These are phyloP conservation scores for Hyphopichia pseudoburtonii DNA, from an alignment of 1,139 yeast species.

Conservation along the genomic window DNA sequence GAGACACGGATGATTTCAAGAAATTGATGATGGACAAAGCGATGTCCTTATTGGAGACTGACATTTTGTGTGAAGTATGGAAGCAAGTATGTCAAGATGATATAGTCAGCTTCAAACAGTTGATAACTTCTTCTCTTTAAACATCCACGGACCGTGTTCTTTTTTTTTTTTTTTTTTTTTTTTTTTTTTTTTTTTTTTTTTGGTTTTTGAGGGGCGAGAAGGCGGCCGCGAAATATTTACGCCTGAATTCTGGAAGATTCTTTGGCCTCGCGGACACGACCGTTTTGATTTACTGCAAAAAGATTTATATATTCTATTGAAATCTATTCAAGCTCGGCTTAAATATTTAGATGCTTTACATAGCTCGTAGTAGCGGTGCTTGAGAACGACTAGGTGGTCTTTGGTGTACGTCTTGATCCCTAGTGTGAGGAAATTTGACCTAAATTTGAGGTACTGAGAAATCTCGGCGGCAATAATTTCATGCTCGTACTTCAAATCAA, in stretches of 20 bases:
- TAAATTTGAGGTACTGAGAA: slow-evolving; percentile 55
- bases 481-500: slow-evolving; percentile 48
- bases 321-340: no score
- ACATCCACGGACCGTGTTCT: slow-evolving; percentile 5
- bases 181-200: not conserved
- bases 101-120: slow-evolving; percentile 2
- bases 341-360: slow-evolving; percentile 1
- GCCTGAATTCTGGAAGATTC: slow-evolving; percentile 2
- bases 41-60: slow-evolving; percentile 56
- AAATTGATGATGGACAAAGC: slow-evolving; percentile 77
- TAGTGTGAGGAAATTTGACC: slow-evolving; percentile 38
- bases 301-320: not conserved
- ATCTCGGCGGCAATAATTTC: slow-evolving; percentile 64
- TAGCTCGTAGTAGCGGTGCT: slow-evolving; percentile 9
- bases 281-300: not conserved
- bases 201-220: not conserved
- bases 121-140: no score
- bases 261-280: not conserved
- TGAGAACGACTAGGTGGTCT: slow-evolving; percentile 11
- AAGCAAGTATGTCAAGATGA: not conserved
- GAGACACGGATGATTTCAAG: slow-evolving; percentile 57
- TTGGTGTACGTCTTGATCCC: slow-evolving; percentile 33
- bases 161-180: not conserved
- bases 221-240: not conserved
- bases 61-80: no score